These are phyloP conservation scores for Glycine latifolia DNA, from an alignment of 306 rosid species.

Conservation along the genomic window DNA sequence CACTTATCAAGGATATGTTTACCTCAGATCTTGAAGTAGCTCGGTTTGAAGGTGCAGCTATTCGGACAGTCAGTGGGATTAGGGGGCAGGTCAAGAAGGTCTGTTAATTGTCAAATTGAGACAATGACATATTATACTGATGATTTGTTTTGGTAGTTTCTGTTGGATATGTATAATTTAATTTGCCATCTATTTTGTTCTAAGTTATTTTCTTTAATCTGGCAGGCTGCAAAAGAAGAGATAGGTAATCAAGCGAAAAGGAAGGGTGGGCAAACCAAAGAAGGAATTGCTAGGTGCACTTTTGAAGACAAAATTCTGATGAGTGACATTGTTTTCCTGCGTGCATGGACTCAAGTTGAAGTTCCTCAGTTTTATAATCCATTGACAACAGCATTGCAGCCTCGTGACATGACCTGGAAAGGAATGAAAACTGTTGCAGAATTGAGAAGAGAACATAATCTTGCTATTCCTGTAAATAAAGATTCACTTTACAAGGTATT, in stretches of 20 bases:
- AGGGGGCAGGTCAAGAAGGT: slow-evolving; percentile 99
- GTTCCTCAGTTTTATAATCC: slow-evolving; percentile 85
- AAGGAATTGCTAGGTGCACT: slow-evolving; percentile 96
- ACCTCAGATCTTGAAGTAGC: slow-evolving; percentile 95
- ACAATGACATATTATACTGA: not conserved
- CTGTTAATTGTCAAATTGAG: slow-evolving; percentile 34
- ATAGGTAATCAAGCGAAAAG: slow-evolving; percentile 75
- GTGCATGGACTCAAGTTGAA: slow-evolving; percentile 91
- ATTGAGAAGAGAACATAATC: slow-evolving; percentile 78
- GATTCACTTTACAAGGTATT: slow-evolving; percentile 91
- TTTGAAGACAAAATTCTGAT: slow-evolving; percentile 96
- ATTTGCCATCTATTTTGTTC: slow-evolving; percentile 23
- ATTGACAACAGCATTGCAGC: slow-evolving; percentile 86
- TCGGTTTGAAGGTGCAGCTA: slow-evolving; percentile 93
- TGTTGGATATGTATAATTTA: slow-evolving; percentile 26
- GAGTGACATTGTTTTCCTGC: slow-evolving; percentile 95
- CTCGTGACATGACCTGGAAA: slow-evolving; percentile 77
- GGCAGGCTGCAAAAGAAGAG: slow-evolving; percentile 92
- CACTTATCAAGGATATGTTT: slow-evolving; percentile 91
- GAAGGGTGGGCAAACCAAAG: slow-evolving; percentile 79
- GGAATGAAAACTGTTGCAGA: slow-evolving; percentile 96
- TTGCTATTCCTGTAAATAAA: slow-evolving; percentile 78
- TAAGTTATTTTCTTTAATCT: slow-evolving; percentile 37
- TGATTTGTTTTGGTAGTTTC: slow-evolving; percentile 26
- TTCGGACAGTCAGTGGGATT: slow-evolving; percentile 91